These are phyloP conservation scores for Combretum micranthum DNA, from an alignment of 345 rosid genomes.

Conservation along the genomic window DNA sequence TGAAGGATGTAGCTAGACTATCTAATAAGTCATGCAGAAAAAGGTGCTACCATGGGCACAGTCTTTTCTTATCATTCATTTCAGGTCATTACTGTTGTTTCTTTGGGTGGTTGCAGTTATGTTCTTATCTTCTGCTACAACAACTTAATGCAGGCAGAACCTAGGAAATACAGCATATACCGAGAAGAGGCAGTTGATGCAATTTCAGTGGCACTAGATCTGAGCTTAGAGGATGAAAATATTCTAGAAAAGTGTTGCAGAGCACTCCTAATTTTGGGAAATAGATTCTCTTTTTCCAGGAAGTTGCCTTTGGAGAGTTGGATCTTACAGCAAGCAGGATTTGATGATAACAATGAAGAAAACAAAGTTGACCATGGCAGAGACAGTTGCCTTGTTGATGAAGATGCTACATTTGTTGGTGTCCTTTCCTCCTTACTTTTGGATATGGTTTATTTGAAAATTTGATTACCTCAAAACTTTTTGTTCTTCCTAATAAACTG, in stretches of 20 bases:
- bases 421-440: background rate
- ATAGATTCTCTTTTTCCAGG: conserved; percentile 30
- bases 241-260: conserved; percentile 35
- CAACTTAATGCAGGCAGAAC: conserved; percentile 29
- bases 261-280: conserved; percentile 42
- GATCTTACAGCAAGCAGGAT: conserved; percentile 41
- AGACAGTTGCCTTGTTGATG: conserved; percentile 11
- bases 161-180: conserved; percentile 40
- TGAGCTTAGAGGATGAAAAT: conserved; percentile 26
- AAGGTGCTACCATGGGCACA: no score
- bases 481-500: background rate
- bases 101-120: background rate
- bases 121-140: conserved; percentile 4
- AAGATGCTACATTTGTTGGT: conserved; percentile 20
- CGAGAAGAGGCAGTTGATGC: conserved; percentile 52
- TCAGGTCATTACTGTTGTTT: background rate
- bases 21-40: no score
- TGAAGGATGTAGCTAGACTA: no score
- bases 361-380: conserved; percentile 12
- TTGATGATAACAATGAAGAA: conserved; percentile 7
- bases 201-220: conserved; percentile 31
- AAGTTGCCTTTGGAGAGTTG: conserved; percentile 29
- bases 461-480: background rate
- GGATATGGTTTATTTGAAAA: background rate
- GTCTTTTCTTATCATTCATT: no score